Conservation (phyloP, 176 grass and related monocot genomes). For the Aegilops speltoides region DNA sequence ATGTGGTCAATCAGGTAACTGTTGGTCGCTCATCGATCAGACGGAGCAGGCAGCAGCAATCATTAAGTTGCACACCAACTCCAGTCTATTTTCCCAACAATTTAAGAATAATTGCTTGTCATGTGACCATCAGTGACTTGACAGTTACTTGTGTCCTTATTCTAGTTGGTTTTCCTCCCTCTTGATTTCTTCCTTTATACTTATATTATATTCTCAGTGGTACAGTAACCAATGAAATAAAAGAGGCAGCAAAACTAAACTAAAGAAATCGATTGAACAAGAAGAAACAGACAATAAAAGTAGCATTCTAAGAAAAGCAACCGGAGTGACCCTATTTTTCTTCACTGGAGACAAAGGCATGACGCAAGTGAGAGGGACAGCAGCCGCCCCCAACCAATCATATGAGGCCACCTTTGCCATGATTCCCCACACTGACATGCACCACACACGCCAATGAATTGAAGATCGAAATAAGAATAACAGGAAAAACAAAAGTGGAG, state of each 20-base stretch:
- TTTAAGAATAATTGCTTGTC: slow-evolving; percentile 21
- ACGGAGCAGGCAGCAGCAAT: slow-evolving; percentile 28
- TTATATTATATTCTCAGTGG: background rate
- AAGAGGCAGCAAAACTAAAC: background rate
- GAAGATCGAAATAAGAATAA: background rate
- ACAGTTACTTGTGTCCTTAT: slow-evolving; percentile 46
- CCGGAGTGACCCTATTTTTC: slow-evolving; percentile 40
- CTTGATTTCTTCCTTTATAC: background rate
- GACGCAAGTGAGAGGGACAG: slow-evolving; percentile 42
- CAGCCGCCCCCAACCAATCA: slow-evolving; percentile 28
- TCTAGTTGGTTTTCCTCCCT: slow-evolving; percentile 2
- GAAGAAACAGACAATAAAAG: background rate
- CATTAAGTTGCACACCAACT: slow-evolving; percentile 29
- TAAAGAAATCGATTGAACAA: slow-evolving; percentile 12
- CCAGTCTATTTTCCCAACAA: slow-evolving; percentile 4
- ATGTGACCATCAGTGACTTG: slow-evolving; percentile 38
- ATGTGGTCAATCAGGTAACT: background rate
- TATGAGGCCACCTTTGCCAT: slow-evolving; percentile 22
- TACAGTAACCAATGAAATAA: slow-evolving; percentile 16
- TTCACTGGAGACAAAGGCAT: slow-evolving; percentile 37
- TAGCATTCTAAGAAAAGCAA: slow-evolving; percentile 51
- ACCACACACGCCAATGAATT: background rate
- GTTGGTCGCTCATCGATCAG: slow-evolving; percentile 8
- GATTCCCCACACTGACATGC: slow-evolving; percentile 32
- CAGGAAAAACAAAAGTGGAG: background rate